Percentiles rank a stretch among this genome's conserved stretches.
phyloP scores from a whole-genome alignment of 116 monocot species.

The Trichopus zeylanicus region DNA sequence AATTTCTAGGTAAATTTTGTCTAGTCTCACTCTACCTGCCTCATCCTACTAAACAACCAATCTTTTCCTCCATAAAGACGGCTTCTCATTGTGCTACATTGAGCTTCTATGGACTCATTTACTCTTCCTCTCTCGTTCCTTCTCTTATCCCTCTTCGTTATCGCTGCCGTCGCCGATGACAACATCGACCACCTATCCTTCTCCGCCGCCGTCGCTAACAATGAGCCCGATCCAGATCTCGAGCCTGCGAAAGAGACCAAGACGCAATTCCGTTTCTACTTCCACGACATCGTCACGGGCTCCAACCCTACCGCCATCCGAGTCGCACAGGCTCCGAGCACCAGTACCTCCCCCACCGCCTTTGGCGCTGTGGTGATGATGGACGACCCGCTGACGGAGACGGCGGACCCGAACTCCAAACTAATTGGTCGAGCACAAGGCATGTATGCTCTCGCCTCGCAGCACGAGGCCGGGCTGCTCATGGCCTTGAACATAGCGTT shows the following conservation, averaged over 20 bases:
- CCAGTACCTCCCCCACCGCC: background rate
- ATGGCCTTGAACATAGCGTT: conserved; percentile 37
- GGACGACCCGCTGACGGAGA: conserved; percentile 47
- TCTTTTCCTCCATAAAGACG: too few species aligned
- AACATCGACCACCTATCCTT: background rate
- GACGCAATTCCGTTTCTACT: conserved; percentile 53
- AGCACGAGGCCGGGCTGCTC: conserved; percentile 20
- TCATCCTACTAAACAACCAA: too few species aligned
- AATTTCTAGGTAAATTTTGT: too few species aligned
- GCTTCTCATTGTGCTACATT: too few species aligned
- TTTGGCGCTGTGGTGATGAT: conserved; percentile 29
- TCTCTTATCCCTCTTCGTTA: background rate
- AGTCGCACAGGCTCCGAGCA: conserved; percentile 8
- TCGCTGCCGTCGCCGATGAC: background rate
- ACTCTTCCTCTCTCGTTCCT: background rate
- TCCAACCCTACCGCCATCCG: conserved; percentile 24
- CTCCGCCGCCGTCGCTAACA: background rate
- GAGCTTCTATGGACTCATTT: too few species aligned
- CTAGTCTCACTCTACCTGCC: too few species aligned
- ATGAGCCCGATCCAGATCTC: too few species aligned
- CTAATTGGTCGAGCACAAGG: conserved; percentile 54
- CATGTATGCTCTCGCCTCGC: conserved; percentile 23
- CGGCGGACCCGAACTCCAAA: conserved; percentile 16
- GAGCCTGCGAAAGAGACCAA: conserved; percentile 1
- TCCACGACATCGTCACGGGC: conserved; percentile 43